Evolutionary conservation across 2,329 filamentous ascomycete genomes (phyloP), one percentile per base, ranked within the genome.

Genomic region (Magnaporthiopsis poae): DNA sequence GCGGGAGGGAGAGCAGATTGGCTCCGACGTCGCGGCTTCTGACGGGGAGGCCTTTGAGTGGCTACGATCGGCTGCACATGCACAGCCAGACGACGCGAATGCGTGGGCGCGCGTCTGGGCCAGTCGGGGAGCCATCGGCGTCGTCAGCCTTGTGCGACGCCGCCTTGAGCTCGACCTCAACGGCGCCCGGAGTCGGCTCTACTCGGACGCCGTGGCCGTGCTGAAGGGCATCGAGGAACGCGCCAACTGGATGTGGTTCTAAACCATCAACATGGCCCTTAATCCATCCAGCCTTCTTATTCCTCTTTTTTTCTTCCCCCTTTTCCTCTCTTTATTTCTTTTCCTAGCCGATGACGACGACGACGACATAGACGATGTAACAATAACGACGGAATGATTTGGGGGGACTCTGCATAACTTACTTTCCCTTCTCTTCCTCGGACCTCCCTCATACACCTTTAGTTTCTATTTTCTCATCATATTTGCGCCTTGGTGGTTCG

Each of bases 131-230:
- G 80, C 79, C 3, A 73, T 73, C 27, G 76, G 74, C 5, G 78
- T 85, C 3, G 77, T 86, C n/a, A 76, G 79, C 15, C 76, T 85
- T 68, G 82, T 81, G 8, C 76, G 78, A 21, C 75, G 78, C 46
- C 74, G 78, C 60, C 74, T 87, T 60, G 80, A 83, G 70, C 72
- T 72, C 60, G 84, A 86, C 65, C 82, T 80, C 56, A 73, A 80
- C 3, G 83, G 81, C 7, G 77, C 77, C 27, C 77, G 78, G 70
- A 79, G n/a, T 27, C 59, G 81, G 62, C 71, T 86, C 64, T 81
- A 83, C 61, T 77, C 82, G 31, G 84, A 87, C 70, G 82, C 84
- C 8, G 76, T 84, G 3, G 75, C 78, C 1, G 84, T 86, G 65
- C 70, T 88, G 69, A 78, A 75, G 70, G 82, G 79, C 70, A 72